These are phyloP conservation scores for Fragosphaeria purpurea DNA, from an alignment of 2,329 filamentous ascomycete species.

Conservation along the genomic window DNA sequence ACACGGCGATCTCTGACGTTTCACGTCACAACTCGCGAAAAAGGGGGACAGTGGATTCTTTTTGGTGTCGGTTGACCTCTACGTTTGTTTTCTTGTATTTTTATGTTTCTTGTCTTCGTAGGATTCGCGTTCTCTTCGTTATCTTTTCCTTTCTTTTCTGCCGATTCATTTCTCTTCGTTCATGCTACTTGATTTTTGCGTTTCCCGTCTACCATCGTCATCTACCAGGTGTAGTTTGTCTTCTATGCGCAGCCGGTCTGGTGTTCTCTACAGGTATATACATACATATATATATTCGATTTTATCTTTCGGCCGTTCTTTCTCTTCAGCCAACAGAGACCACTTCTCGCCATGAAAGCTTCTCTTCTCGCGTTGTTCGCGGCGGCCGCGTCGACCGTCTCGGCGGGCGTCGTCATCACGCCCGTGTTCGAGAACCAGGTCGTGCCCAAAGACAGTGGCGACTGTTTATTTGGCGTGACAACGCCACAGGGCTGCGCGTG, in stretches of 20 bases:
- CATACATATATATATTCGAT: neutral
- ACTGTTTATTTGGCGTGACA: constrained; percentile 47
- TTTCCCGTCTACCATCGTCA: too few species aligned
- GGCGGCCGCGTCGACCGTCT: constrained; percentile 34
- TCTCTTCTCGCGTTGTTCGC: constrained; percentile 28
- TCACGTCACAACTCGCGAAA: too few species aligned
- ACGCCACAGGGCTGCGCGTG: constrained; percentile 50
- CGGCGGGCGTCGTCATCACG: constrained; percentile 45
- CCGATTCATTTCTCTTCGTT: too few species aligned
- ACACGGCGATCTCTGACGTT: too few species aligned
- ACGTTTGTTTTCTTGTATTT: too few species aligned
- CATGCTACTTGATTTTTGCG: too few species aligned
- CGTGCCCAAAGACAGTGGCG: constrained; percentile 34
- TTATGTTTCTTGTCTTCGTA: neutral
- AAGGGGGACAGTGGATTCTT: too few species aligned
- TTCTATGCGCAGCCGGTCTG: neutral
- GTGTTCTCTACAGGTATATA: neutral
- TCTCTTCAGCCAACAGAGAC: neutral
- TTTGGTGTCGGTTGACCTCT: too few species aligned
- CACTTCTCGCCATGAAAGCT: constrained; percentile 27
- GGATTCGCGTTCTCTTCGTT: neutral
- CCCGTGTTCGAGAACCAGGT: constrained; percentile 42
- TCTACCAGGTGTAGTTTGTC: too few species aligned
- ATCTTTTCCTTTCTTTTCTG: neutral
- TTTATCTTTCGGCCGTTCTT: neutral